These are phyloP conservation scores for Globisporangium lucens DNA, from an alignment of 352 stramenopile genomes.

Conservation along the genomic window DNA sequence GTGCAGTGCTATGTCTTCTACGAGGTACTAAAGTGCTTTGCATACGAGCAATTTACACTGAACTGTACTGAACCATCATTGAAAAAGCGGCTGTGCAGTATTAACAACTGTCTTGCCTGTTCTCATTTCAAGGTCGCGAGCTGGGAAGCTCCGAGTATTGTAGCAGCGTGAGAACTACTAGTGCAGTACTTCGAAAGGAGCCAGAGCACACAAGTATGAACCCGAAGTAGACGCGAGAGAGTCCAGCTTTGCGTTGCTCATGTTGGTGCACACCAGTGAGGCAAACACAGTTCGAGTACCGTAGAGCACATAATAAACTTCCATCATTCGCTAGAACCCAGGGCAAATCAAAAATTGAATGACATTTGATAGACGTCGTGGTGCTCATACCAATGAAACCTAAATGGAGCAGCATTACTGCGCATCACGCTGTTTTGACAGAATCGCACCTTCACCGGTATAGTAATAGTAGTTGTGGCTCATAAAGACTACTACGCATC, in stretches of 20 bases:
- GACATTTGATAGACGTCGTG: not conserved
- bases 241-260: not conserved
- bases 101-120: not conserved
- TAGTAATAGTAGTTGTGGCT: too few relatives aligned
- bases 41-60: too few relatives aligned
- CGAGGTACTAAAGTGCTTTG: conserved; percentile 7
- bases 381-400: too few relatives aligned
- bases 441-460: too few relatives aligned
- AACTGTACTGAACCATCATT: not conserved
- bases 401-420: too few relatives aligned
- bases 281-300: not conserved
- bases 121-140: not conserved
- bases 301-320: not conserved
- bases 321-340: not conserved
- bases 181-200: not conserved
- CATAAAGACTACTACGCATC: too few relatives aligned
- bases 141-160: not conserved
- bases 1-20: conserved; percentile 19
- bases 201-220: not conserved
- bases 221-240: not conserved
- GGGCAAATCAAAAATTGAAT: too few relatives aligned
- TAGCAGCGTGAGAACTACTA: not conserved
- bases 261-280: not conserved
- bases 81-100: not conserved
- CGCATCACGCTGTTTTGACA: too few relatives aligned